Conservation (phyloP, 2,329 filamentous ascomycete genomes). For the Botryotinia globosa region DNA sequence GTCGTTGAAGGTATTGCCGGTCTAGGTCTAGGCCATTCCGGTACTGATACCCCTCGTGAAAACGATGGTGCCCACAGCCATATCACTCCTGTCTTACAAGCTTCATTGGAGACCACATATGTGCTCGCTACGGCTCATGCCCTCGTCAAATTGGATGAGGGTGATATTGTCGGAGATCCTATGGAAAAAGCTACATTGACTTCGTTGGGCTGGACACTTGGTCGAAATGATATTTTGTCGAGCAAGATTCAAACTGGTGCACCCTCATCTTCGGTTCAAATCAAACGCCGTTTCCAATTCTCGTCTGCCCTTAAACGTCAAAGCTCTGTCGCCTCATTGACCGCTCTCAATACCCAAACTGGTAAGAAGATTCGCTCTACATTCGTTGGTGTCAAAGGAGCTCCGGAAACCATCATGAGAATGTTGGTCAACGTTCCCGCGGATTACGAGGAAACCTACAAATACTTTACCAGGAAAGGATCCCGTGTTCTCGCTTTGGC, state of each 20-base stretch:
- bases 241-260: slow-evolving; percentile 57
- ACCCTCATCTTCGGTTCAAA: slow-evolving; percentile 75
- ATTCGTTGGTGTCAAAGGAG: slow-evolving; percentile 94
- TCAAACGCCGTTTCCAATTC: slow-evolving; percentile 97
- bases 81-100: slow-evolving; percentile 67
- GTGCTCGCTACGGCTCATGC: slow-evolving; percentile 95
- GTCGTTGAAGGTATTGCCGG: slow-evolving; percentile 97
- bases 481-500: slow-evolving; percentile 90
- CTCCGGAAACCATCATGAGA: slow-evolving; percentile 92
- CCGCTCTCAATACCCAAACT: slow-evolving; percentile 66
- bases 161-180: slow-evolving; percentile 93
- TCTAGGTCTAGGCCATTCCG: slow-evolving; percentile 67
- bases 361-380: slow-evolving; percentile 78
- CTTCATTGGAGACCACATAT: slow-evolving; percentile 79
- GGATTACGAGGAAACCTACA: slow-evolving; percentile 96
- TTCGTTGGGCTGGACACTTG: slow-evolving; percentile 90
- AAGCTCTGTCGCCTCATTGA: slow-evolving; percentile 85
- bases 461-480: slow-evolving; percentile 94
- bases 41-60: slow-evolving; percentile 63
- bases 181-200: slow-evolving; percentile 97
- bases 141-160: slow-evolving; percentile 92
- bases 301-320: slow-evolving; percentile 95
- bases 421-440: slow-evolving; percentile 81
- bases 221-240: slow-evolving; percentile 78
- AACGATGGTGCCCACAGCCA: slow-evolving; percentile 79